Percentiles rank a stretch among this genome's conserved stretches.
Conservation (phyloP, 148 eudicot species). For the Chenopodium berlandieri region DNA sequence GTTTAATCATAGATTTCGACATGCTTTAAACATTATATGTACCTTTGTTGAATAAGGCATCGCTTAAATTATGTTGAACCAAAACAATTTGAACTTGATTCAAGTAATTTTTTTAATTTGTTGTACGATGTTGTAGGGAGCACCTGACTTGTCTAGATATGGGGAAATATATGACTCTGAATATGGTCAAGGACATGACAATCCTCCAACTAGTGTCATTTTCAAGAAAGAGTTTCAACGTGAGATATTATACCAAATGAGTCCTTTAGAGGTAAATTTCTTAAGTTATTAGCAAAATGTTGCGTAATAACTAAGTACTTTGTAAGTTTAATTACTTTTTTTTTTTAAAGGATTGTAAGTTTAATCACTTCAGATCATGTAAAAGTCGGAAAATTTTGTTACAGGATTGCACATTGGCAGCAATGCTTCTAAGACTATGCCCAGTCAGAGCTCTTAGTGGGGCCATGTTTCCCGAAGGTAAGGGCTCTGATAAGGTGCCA, state of each 20-base stretch:
- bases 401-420: conserved; percentile 33
- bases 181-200: conserved; percentile 7
- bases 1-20: too few relatives aligned
- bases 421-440: conserved; percentile 26
- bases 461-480: conserved; percentile 18
- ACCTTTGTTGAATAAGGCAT: too few relatives aligned
- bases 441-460: conserved; percentile 14
- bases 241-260: conserved; percentile 15
- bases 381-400: neutral
- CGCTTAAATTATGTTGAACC: too few relatives aligned
- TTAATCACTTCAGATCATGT: too few relatives aligned
- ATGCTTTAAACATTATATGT: too few relatives aligned
- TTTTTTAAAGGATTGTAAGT: too few relatives aligned
- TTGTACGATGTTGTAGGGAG: neutral
- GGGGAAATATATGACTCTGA: conserved; percentile 6
- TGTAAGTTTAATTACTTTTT: too few relatives aligned
- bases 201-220: conserved; percentile 2
- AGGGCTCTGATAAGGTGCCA: conserved; percentile 24
- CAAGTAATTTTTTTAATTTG: neutral
- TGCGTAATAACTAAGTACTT: too few relatives aligned
- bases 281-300: too few relatives aligned
- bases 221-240: conserved; percentile 18
- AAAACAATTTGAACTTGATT: too few relatives aligned
- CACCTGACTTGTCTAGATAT: conserved; percentile 17
- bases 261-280: conserved; percentile 20